phyloP scores from a whole-genome alignment of 495 filamentous ascomycete species.

The Jackrogersella multiformis region DNA sequence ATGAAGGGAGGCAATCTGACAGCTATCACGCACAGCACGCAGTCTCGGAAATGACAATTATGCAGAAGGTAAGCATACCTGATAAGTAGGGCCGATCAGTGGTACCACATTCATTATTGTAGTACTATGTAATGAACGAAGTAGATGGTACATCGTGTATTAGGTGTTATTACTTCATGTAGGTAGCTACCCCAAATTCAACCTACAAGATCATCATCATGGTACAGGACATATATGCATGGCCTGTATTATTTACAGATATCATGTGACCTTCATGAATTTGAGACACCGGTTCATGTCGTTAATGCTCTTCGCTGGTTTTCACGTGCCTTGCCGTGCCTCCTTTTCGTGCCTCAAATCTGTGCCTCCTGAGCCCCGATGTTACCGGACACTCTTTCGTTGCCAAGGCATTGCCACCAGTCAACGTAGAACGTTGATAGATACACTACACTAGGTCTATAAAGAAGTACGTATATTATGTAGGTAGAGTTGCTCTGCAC shows the following conservation, averaged over 20 bases:
- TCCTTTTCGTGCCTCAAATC: background rate
- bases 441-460: too few relatives aligned
- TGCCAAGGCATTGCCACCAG: background rate
- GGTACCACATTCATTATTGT: slow-evolving; percentile 13
- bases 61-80: slow-evolving; percentile 41
- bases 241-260: slow-evolving; percentile 1
- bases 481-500: background rate
- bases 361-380: background rate
- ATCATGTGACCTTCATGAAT: slow-evolving; percentile 13
- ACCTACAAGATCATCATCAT: slow-evolving; percentile 18
- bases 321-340: slow-evolving; percentile 8
- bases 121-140: slow-evolving; percentile 11
- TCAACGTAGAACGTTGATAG: background rate
- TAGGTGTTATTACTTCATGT: background rate
- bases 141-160: slow-evolving; percentile 17
- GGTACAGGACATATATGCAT: slow-evolving; percentile 1
- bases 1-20: slow-evolving; percentile 30
- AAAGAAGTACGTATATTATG: background rate
- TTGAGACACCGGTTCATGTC: slow-evolving; percentile 15
- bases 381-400: background rate
- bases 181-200: slow-evolving; percentile 13
- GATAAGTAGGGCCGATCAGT: slow-evolving; percentile 43
- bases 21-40: slow-evolving; percentile 25
- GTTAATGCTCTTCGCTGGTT: background rate
- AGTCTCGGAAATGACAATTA: slow-evolving; percentile 41